Percentiles rank a stretch among this genome's conserved stretches.
These are phyloP conservation scores for Planoprotostelium fungivorum DNA, from an alignment of 78 protist species.

Conservation along the genomic window DNA sequence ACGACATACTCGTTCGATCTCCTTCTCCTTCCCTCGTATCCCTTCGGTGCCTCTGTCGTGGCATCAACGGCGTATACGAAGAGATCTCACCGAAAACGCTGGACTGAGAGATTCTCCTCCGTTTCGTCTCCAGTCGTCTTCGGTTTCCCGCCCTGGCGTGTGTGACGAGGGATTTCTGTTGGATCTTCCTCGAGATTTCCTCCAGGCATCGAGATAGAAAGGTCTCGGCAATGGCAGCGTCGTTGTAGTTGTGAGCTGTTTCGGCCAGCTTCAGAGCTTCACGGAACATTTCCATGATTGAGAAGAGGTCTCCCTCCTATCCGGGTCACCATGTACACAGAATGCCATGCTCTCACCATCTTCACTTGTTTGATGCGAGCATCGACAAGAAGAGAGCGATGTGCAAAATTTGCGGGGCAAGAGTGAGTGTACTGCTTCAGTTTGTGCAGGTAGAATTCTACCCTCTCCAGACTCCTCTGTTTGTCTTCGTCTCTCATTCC, in stretches of 20 bases:
- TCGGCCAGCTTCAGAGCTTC: background rate
- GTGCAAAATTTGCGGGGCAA: background rate
- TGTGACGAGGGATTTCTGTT: background rate
- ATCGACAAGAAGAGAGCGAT: background rate
- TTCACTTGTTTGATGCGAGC: background rate
- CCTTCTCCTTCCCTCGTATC: background rate
- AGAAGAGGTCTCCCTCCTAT: background rate
- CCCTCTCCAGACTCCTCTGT: background rate
- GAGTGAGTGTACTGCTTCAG: background rate
- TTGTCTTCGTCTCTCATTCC: background rate
- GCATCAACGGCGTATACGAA: background rate
- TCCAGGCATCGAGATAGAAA: background rate
- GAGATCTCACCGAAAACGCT: background rate
- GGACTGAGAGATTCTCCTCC: background rate
- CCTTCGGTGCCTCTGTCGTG: background rate
- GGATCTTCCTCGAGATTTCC: background rate
- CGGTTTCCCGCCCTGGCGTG: background rate
- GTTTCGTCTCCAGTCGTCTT: background rate
- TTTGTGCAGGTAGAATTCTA: background rate
- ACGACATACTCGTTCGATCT: background rate
- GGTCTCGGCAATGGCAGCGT: background rate
- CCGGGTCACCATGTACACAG: background rate
- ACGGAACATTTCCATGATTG: background rate
- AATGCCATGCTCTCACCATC: background rate
- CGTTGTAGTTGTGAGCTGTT: background rate